A percentile compares a stretch with the other conserved stretches of the same genome.
Evolutionary conservation across 2,329 filamentous ascomycete genomes (phyloP).

Genomic region (Cladophialophora immunda): DNA sequence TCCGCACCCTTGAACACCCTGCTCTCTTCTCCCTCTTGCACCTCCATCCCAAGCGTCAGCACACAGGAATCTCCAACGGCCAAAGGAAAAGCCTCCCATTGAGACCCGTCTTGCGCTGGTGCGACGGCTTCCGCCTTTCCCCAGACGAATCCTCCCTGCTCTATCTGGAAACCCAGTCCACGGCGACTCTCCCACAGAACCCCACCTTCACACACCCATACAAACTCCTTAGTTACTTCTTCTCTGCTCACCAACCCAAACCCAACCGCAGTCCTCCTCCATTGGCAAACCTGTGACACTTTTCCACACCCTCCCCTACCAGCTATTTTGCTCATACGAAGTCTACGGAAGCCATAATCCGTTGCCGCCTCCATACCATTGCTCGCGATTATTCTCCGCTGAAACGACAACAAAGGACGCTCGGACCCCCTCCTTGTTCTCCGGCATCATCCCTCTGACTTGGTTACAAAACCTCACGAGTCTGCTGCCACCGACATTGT

Average conservation of each 20-base stretch:
- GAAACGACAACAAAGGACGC: constrained; percentile 13
- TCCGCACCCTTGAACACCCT: constrained; percentile 5
- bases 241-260: constrained; percentile 20
- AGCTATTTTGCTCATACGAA: background rate
- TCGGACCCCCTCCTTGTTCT: constrained; percentile 9
- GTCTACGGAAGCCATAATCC: constrained; percentile 1
- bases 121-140: constrained; percentile 17
- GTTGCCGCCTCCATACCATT: constrained; percentile 1
- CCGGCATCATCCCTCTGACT: constrained; percentile 1
- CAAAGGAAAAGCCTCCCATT: background rate
- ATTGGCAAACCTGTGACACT: constrained; percentile 15
- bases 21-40: background rate
- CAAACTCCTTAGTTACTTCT: background rate
- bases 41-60: constrained; percentile 1
- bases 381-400: background rate
- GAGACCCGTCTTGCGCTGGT: background rate
- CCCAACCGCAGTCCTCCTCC: constrained; percentile 9
- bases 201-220: constrained; percentile 17
- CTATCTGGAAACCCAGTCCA: constrained; percentile 8
- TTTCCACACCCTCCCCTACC: background rate
- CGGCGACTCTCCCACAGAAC: constrained; percentile 11
- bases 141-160: constrained; percentile 11
- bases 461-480: constrained; percentile 3
- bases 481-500: background rate
- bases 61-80: background rate